A percentile compares a stretch with the other conserved stretches of the same genome.
Conservation (phyloP, 2,329 filamentous ascomycete genomes). For the Ambrosiella xylebori region DNA sequence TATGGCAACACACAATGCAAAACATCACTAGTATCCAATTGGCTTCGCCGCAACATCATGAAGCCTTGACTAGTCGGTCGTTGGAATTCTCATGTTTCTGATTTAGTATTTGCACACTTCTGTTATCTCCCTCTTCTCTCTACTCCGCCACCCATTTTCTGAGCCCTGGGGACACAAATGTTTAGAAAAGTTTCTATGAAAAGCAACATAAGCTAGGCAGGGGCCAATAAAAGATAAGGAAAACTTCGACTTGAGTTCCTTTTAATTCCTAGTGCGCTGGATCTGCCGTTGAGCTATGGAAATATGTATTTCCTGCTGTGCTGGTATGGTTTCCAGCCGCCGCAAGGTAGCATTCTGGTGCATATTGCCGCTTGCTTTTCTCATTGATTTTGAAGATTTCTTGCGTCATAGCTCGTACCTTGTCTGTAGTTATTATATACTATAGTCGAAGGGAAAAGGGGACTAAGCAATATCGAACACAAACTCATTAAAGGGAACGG, state of each 20-base stretch:
- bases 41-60: neutral
- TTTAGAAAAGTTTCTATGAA: constrained; percentile 8
- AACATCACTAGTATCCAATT: neutral
- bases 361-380: neutral
- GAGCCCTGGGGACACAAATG: neutral
- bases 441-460: neutral
- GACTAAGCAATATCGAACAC: neutral
- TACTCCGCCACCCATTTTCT: neutral
- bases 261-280: neutral
- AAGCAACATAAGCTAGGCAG: constrained; percentile 9
- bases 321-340: neutral
- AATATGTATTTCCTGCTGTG: neutral
- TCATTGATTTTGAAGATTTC: neutral
- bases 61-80: neutral
- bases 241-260: neutral
- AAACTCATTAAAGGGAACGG: no score
- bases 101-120: neutral
- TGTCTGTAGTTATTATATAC: neutral
- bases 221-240: constrained; percentile 6
- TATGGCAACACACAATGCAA: neutral
- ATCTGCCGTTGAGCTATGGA: neutral
- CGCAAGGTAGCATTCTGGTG: neutral
- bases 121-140: neutral
- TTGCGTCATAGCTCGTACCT: constrained; percentile 1
- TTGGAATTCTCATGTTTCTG: neutral